Conservation (phyloP, 2,329 filamentous ascomycete genomes). For the Ceratocystis diversiconidia region DNA sequence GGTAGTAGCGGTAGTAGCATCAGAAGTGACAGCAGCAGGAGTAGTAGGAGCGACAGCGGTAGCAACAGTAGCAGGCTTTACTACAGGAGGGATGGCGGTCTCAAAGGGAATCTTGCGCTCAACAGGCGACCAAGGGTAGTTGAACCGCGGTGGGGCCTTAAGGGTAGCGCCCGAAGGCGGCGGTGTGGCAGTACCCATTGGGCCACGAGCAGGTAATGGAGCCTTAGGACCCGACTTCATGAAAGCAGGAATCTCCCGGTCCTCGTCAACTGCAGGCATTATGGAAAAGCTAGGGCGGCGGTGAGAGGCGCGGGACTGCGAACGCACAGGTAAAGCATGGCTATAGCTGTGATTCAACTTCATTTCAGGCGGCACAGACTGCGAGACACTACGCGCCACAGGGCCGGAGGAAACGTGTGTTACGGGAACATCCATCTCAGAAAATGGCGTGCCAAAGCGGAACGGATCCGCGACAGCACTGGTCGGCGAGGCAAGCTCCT, state of each 20-base stretch:
- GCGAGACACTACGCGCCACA: slow-evolving; percentile 62
- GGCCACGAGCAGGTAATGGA: slow-evolving; percentile 25
- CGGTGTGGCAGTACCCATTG: slow-evolving; percentile 21
- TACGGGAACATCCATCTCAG: slow-evolving; percentile 77
- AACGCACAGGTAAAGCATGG: slow-evolving; percentile 29
- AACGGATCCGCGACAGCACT: slow-evolving; percentile 39
- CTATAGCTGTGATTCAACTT: slow-evolving; percentile 38
- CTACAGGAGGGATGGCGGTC: slow-evolving; percentile 30
- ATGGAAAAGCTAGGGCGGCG: slow-evolving; percentile 55
- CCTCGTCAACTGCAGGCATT: slow-evolving; percentile 56
- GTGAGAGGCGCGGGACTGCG: slow-evolving; percentile 40
- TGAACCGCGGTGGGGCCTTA: slow-evolving; percentile 36
- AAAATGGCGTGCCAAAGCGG: slow-evolving; percentile 73
- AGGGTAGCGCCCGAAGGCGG: slow-evolving; percentile 22
- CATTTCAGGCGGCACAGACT: slow-evolving; percentile 92
- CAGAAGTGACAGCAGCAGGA: background rate
- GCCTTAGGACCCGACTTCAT: slow-evolving; percentile 2
- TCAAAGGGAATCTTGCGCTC: slow-evolving; percentile 32
- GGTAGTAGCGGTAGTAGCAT: background rate
- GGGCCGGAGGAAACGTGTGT: slow-evolving; percentile 58
- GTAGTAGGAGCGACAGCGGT: background rate
- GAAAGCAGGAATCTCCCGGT: slow-evolving; percentile 32
- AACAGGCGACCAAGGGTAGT: slow-evolving; percentile 43
- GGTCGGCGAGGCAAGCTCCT: slow-evolving; percentile 41
- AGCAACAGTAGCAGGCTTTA: slow-evolving; percentile 19